A percentile compares a stretch with the other conserved stretches of the same genome.
These are phyloP conservation scores for Suhomyces sp. DNA, from an alignment of 805 yeast genomes.

Conservation along the genomic window DNA sequence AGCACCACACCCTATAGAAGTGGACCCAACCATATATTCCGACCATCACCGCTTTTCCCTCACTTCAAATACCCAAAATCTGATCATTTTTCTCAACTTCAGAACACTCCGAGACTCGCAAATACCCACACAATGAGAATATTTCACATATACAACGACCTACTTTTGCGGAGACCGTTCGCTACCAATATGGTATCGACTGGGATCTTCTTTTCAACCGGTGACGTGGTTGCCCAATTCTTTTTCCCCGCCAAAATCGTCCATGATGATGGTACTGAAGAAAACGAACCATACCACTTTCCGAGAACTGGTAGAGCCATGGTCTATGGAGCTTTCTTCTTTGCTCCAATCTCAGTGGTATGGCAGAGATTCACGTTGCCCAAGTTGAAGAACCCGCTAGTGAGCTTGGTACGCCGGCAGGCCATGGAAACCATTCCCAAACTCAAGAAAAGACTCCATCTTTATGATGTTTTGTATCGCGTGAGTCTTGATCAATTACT, in stretches of 20 bases:
- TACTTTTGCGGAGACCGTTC: slow-evolving; percentile 47
- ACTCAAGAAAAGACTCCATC: slow-evolving; percentile 11
- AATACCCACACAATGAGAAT: slow-evolving; percentile 6
- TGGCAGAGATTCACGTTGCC: slow-evolving; percentile 43
- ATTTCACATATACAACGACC: slow-evolving; percentile 19
- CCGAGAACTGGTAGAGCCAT: slow-evolving; percentile 36
- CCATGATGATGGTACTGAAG: slow-evolving; percentile 14
- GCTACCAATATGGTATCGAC: slow-evolving; percentile 55
- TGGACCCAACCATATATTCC: too few species aligned
- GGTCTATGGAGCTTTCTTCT: slow-evolving; percentile 37
- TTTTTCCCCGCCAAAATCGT: slow-evolving; percentile 32
- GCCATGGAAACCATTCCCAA: slow-evolving; percentile 8
- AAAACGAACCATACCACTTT: slow-evolving; percentile 21
- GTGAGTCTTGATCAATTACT: slow-evolving; percentile 38
- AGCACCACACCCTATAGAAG: too few species aligned
- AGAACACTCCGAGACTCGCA: not conserved
- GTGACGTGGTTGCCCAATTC: slow-evolving; percentile 43
- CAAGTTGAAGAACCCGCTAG: slow-evolving; percentile 33
- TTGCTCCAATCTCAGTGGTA: slow-evolving; percentile 39
- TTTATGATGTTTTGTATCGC: slow-evolving; percentile 25
- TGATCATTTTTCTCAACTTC: not conserved
- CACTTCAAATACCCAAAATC: not conserved
- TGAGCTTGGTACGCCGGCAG: slow-evolving; percentile 16
- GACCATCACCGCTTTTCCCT: too few species aligned
- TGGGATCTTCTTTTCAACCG: slow-evolving; percentile 45